Evolutionary conservation across 306 rosid genomes (phyloP).

Genomic region (Begonia fuchsioides): DNA sequence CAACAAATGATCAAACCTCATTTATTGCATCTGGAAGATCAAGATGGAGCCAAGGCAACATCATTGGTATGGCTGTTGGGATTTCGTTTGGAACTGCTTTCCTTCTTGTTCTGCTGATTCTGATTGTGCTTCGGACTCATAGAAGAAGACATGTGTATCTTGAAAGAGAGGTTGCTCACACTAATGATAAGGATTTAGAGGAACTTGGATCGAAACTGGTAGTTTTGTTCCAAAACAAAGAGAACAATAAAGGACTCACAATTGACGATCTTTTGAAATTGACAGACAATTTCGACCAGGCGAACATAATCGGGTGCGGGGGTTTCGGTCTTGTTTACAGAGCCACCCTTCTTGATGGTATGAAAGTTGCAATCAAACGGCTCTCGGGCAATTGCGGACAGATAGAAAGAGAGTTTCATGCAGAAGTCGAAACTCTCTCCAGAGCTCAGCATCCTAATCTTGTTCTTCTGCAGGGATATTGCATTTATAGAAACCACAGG

Average conservation of each 20-base stretch:
- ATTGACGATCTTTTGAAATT: slow-evolving; percentile 53
- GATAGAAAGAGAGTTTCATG: slow-evolving; percentile 73
- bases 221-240: slow-evolving; percentile 48
- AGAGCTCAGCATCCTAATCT: slow-evolving; percentile 81
- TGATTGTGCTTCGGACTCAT: slow-evolving; percentile 37
- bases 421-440: slow-evolving; percentile 83
- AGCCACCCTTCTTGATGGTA: slow-evolving; percentile 59
- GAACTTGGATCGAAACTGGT: slow-evolving; percentile 61
- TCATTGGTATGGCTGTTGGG: slow-evolving; percentile 44
- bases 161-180: slow-evolving; percentile 24
- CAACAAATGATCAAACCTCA: not conserved
- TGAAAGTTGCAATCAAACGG: slow-evolving; percentile 60
- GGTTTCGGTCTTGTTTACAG: slow-evolving; percentile 82
- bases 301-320: slow-evolving; percentile 79
- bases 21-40: not conserved
- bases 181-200: slow-evolving; percentile 35
- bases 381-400: slow-evolving; percentile 82
- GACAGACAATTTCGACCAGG: slow-evolving; percentile 64
- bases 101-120: slow-evolving; percentile 25
- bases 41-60: slow-evolving; percentile 22
- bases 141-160: slow-evolving; percentile 30
- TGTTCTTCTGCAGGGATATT: slow-evolving; percentile 68
- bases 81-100: slow-evolving; percentile 47
- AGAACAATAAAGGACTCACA: slow-evolving; percentile 46
- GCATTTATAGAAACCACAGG: slow-evolving; percentile 47